Evolutionary conservation across 2,329 filamentous ascomycete genomes (phyloP), one percentile per base, ranked within the genome.

Genomic region (Pestalotiopsis sp.): DNA sequence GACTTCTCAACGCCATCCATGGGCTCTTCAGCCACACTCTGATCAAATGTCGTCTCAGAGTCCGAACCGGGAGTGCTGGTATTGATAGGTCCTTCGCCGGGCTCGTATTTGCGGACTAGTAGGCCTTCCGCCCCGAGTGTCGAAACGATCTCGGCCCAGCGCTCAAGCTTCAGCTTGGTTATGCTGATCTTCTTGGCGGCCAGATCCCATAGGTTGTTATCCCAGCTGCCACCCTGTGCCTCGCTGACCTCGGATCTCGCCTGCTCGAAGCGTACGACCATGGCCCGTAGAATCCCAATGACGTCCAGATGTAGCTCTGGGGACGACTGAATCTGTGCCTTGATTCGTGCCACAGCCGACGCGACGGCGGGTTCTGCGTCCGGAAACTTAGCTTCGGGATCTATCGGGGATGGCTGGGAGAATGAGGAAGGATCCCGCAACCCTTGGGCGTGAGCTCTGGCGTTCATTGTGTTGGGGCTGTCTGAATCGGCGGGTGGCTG

Each of bases 161-260:
- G 78, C 65, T 84, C 83, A 0, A 87, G 71, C 69, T 85, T 86
- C 3, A 81, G 76, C 6, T 80, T 81, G 0, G 83, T 83, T 41
- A 86, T 82, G 23, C 80, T 78, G 0, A 87, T 75, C 59, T 86
- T 86, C 49, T 82, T 79, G 0, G 84, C 82, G 0, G 82, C 83
- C 70, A 86, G 76, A 5, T 83, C 83, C 85, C 85, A 87, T 0
- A 86, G 72, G 61, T 84, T 85, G 65, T 82, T 82, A 12, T 84
- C 80, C 66, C 78, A 78, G 0, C 73, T 74, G n/a, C 75, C 80
- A 0, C 74, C 69, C 6, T 82, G 68, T n/a, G 60, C 65, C 78
- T 62, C 66, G 62, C 67, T 72, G 6, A 68, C 70, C 57, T 68
- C 69, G 4, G 0, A 76, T 71, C 2, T 79, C 75, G 80, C 81